Conservation (phyloP, 2,329 filamentous ascomycete species). For the Claviceps lovelessii region DNA sequence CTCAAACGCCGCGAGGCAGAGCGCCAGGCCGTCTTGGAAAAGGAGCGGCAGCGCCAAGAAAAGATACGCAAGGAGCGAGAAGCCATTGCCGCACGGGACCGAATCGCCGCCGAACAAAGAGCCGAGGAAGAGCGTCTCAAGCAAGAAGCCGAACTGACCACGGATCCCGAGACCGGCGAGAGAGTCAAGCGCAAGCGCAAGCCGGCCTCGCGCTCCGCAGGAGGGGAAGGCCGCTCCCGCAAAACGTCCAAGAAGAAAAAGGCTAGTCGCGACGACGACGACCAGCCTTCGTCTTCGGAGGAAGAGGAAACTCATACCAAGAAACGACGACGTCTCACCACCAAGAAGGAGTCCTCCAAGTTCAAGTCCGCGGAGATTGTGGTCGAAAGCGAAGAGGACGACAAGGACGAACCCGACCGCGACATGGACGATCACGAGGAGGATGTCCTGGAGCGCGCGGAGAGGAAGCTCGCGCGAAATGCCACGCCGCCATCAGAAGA, state of each 20-base stretch:
- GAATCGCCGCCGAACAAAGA: slow-evolving; percentile 54
- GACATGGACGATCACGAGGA: slow-evolving; percentile 25
- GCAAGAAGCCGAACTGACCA: slow-evolving; percentile 61
- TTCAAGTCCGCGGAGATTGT: slow-evolving; percentile 80
- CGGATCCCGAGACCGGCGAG: slow-evolving; percentile 69
- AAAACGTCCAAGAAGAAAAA: slow-evolving; percentile 39
- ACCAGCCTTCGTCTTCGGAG: slow-evolving; percentile 28
- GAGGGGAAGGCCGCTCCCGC: slow-evolving; percentile 30
- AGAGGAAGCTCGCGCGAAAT: slow-evolving; percentile 24
- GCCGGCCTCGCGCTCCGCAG: slow-evolving; percentile 23
- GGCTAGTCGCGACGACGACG: slow-evolving; percentile 26
- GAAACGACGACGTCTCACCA: slow-evolving; percentile 46
- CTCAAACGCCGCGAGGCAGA: slow-evolving; percentile 64
- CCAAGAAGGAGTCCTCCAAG: slow-evolving; percentile 42
- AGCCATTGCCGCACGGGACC: slow-evolving; percentile 62
- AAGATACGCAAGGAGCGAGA: slow-evolving; percentile 79
- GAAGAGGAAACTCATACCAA: slow-evolving; percentile 36
- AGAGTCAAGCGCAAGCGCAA: slow-evolving; percentile 66
- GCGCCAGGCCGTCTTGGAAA: slow-evolving; percentile 50
- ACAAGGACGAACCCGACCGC: slow-evolving; percentile 5
- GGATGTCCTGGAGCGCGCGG: slow-evolving; percentile 31
- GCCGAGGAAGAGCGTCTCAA: slow-evolving; percentile 20
- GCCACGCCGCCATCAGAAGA: slow-evolving; percentile 23
- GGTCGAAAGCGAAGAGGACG: slow-evolving; percentile 53
- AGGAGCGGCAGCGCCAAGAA: slow-evolving; percentile 58